Percentiles rank a stretch among this genome's conserved stretches.
Evolutionary conservation across 352 stramenopile species (phyloP).

Genomic region (Pythium sp.): DNA sequence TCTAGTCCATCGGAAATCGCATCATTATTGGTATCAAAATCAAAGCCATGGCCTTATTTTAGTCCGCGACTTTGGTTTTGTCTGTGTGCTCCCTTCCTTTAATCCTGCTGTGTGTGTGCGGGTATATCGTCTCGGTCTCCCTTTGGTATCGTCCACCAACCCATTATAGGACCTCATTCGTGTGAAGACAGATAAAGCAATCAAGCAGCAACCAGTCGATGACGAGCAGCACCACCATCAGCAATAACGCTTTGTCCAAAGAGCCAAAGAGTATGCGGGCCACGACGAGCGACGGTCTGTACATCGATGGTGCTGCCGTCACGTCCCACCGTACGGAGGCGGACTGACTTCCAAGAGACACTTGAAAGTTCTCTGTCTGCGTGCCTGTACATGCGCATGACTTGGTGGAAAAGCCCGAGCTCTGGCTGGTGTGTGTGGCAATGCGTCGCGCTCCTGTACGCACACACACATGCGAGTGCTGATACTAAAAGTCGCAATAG

Average conservation of each 20-base stretch:
- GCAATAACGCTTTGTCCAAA: background rate
- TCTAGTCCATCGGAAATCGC: slow-evolving; percentile 6
- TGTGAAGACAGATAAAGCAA: background rate
- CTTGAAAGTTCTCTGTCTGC: background rate
- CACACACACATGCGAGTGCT: background rate
- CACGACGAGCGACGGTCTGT: slow-evolving; percentile 1
- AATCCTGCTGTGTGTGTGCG: background rate
- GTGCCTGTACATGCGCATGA: background rate
- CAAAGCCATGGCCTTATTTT: slow-evolving; percentile 56
- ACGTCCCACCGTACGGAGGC: background rate
- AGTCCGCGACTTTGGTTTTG: slow-evolving; percentile 20
- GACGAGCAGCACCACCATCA: background rate
- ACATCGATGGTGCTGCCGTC: background rate
- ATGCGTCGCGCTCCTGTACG: background rate
- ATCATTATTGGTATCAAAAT: slow-evolving; percentile 25
- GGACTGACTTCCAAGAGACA: slow-evolving; percentile 1
- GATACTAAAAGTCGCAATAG: background rate
- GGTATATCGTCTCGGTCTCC: background rate
- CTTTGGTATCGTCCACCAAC: background rate
- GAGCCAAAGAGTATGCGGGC: background rate
- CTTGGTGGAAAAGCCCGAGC: background rate
- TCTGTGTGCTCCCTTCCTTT: background rate
- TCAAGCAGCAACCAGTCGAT: background rate
- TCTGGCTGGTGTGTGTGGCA: background rate
- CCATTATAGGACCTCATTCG: background rate